These are phyloP conservation scores for Sisymbrium irio DNA, from an alignment of 345 rosid species.

Conservation along the genomic window DNA sequence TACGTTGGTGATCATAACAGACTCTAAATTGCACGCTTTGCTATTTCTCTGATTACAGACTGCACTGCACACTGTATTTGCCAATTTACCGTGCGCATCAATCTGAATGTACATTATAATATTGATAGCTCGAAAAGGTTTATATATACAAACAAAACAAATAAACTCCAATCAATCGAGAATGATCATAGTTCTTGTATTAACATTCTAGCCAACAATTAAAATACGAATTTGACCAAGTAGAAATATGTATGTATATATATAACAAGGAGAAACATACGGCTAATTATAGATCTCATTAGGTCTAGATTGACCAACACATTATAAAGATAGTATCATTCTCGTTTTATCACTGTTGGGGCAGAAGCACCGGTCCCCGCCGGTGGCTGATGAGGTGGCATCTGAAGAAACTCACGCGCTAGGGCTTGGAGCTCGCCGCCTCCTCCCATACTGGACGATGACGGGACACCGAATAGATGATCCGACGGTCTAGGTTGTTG, in stretches of 20 bases:
- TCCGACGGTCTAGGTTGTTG: slow-evolving; percentile 59
- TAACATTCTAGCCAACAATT: slow-evolving; percentile 8
- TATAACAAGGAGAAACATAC: slow-evolving; percentile 11
- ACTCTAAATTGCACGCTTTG: too few relatives aligned
- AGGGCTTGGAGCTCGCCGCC: slow-evolving; percentile 69
- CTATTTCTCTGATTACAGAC: too few relatives aligned
- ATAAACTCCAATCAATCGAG: neutral
- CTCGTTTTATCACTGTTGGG: slow-evolving; percentile 24
- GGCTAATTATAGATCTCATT: slow-evolving; percentile 5
- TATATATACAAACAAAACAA: neutral
- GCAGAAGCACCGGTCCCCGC: slow-evolving; percentile 22
- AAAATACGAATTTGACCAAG: slow-evolving; percentile 20
- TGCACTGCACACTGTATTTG: too few relatives aligned
- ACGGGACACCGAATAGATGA: slow-evolving; percentile 41
- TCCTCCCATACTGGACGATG: slow-evolving; percentile 38
- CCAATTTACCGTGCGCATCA: too few relatives aligned
- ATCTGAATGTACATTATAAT: too few relatives aligned
- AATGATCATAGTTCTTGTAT: neutral
- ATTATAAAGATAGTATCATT: slow-evolving; percentile 14
- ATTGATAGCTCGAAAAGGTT: too few relatives aligned
- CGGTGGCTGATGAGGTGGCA: slow-evolving; percentile 44
- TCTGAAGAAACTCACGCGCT: slow-evolving; percentile 63
- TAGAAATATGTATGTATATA: neutral
- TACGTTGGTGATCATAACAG: too few relatives aligned
- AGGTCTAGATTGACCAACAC: slow-evolving; percentile 8